Conservation (phyloP, 2,329 filamentous ascomycete genomes). For the Lasiodiplodia citricola region DNA sequence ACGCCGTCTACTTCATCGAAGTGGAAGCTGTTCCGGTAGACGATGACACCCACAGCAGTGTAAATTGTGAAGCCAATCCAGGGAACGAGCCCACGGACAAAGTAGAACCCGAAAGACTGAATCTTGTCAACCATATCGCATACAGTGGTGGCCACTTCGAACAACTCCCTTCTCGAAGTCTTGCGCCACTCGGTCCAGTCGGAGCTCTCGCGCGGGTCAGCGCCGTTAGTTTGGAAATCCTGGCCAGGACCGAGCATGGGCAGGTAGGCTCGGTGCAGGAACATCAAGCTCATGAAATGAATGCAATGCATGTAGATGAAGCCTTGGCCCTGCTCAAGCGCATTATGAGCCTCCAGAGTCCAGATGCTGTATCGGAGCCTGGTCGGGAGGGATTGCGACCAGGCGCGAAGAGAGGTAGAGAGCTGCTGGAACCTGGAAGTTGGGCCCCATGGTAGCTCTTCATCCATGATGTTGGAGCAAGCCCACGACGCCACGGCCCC, state of each 20-base stretch:
- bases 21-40: slow-evolving; percentile 47
- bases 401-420: slow-evolving; percentile 41
- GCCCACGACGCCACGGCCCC: slow-evolving; percentile 49
- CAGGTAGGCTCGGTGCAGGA: slow-evolving; percentile 47
- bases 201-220: background rate
- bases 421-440: slow-evolving; percentile 45
- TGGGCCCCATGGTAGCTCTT: slow-evolving; percentile 44
- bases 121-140: slow-evolving; percentile 50
- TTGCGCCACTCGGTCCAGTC: slow-evolving; percentile 45
- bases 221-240: slow-evolving; percentile 28
- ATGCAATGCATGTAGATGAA: slow-evolving; percentile 51
- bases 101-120: slow-evolving; percentile 47
- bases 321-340: slow-evolving; percentile 48
- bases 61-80: slow-evolving; percentile 52
- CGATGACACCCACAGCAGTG: slow-evolving; percentile 47
- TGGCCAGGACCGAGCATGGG: slow-evolving; percentile 43
- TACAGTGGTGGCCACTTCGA: slow-evolving; percentile 44
- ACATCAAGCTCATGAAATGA: slow-evolving; percentile 50
- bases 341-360: slow-evolving; percentile 47
- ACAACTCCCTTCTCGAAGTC: slow-evolving; percentile 42
- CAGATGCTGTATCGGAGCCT: slow-evolving; percentile 46
- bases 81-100: slow-evolving; percentile 46
- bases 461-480: slow-evolving; percentile 43
- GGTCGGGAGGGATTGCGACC: slow-evolving; percentile 42
- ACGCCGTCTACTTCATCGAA: slow-evolving; percentile 36